Evolutionary conservation across 805 yeast genomes (phyloP), one percentile per base, ranked within the genome.

Genomic region (Yamadazyma olivae): DNA sequence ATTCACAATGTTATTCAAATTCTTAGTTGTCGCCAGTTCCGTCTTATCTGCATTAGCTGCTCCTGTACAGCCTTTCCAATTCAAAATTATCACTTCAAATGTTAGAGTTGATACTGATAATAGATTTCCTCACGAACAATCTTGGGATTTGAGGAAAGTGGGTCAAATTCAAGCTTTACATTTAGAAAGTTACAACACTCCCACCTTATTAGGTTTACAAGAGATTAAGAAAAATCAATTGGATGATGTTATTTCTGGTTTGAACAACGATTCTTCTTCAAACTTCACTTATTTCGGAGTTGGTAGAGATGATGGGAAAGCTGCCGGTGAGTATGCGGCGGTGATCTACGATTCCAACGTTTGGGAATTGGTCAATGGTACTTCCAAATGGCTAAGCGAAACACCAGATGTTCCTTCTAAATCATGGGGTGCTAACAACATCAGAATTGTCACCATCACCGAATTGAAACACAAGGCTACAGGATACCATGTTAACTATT

Each of bases 241-340:
- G 15, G 48, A 31, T 17, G 60, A 55, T 38, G 41, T 55, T 16
- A 71, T 46, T n/a, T 14, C 51, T 16, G 81, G 76, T 36, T 48
- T 77, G 7, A 45, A 64, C 37, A 48, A 59, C 9, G 43, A 43
- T 1, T 20, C 24, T 17, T n/a, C 17, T 7, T 57, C 55, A 3
- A 26, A 27, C 12, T 77, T 75, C 72, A 50, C 59, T 3, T 46
- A 54, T 31, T 56, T 35, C 36, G 77, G 76, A 31, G 67, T 67
- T 28, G 81, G 80, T 1, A 58, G 82, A 49, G 73, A 67, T 34
- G 81, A 77, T 48, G 82, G 82, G 7, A 49, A 50, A 9, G 52
- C 52, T 16, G 51, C 48, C 3, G 81, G 82, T 12, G 83, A 77
- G 44, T 74, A 60, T 39, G 57, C 75, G 5, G 79, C 81, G 1